phyloP scores from a whole-genome alignment of 1,139 yeast genomes.

The Suhomyces bribrorum region DNA sequence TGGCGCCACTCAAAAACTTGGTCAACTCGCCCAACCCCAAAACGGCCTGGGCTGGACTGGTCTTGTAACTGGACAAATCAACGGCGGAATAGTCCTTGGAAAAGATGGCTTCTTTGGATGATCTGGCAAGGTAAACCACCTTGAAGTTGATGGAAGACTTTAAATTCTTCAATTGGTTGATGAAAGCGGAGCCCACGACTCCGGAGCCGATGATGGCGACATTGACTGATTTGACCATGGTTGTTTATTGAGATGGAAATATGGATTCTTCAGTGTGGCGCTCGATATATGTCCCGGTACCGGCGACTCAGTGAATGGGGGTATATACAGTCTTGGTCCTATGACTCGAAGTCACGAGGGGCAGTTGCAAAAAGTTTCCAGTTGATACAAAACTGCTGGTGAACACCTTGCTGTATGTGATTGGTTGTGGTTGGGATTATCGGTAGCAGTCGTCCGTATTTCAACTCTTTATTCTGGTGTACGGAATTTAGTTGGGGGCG shows the following conservation, averaged over 20 bases:
- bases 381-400: neutral
- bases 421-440: no score
- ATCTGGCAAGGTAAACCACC: conserved; percentile 77
- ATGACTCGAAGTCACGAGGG: no score
- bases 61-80: conserved; percentile 60
- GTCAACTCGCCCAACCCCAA: conserved; percentile 60
- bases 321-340: no score
- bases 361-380: no score
- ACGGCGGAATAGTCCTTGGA: conserved; percentile 72
- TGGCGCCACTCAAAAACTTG: conserved; percentile 62
- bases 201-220: conserved; percentile 90
- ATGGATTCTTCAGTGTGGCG: neutral
- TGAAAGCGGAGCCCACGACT: conserved; percentile 89
- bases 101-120: conserved; percentile 63
- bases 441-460: no score
- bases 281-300: no score
- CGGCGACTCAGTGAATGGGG: conserved; percentile 2
- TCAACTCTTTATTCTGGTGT: no score
- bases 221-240: conserved; percentile 62
- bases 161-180: conserved; percentile 65
- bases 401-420: neutral
- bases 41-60: conserved; percentile 45
- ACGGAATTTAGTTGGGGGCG: no score
- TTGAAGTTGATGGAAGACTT: conserved; percentile 62
- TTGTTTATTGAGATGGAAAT: neutral